A percentile compares a stretch with the other conserved stretches of the same genome.
phyloP scores from a whole-genome alignment of 345 rosid species.

The Ceriops zippeliana region DNA sequence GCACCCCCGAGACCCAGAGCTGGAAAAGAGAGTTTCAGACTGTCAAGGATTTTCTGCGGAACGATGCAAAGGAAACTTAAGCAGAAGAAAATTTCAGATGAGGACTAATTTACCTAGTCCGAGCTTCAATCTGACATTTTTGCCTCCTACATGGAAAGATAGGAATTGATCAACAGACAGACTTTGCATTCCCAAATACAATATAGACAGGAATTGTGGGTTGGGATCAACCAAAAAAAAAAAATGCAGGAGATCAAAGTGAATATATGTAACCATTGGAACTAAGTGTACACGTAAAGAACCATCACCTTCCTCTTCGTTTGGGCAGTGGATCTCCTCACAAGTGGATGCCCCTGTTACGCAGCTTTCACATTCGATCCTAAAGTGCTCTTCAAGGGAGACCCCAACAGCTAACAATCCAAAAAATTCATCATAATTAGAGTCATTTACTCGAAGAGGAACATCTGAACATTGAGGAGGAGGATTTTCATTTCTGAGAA shows the following conservation, averaged over 20 bases:
- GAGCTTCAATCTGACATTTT: background rate
- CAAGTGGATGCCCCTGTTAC: too few species aligned
- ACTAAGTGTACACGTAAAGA: too few species aligned
- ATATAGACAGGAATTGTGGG: too few species aligned
- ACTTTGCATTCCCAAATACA: too few species aligned
- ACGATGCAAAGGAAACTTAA: background rate
- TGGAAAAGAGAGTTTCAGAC: background rate
- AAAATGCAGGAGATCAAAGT: too few species aligned
- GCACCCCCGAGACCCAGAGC: conserved; percentile 43
- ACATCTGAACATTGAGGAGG: conserved; percentile 26
- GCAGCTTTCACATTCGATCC: background rate
- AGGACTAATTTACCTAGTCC: conserved; percentile 23
- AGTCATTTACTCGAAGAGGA: conserved; percentile 5
- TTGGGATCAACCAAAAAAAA: too few species aligned
- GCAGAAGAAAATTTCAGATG: background rate
- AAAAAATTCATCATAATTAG: background rate
- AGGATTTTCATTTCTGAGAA: background rate
- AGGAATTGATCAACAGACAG: too few species aligned
- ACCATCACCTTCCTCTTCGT: too few species aligned
- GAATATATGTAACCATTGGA: too few species aligned
- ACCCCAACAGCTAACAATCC: conserved; percentile 20
- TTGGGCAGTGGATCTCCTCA: too few species aligned
- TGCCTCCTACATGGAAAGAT: too few species aligned
- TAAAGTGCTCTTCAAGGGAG: conserved; percentile 8
- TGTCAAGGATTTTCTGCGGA: background rate